A percentile compares a stretch with the other conserved stretches of the same genome.
These are phyloP conservation scores for Boeremia lycopersici DNA, from an alignment of 2,329 filamentous ascomycete species.

Conservation along the genomic window DNA sequence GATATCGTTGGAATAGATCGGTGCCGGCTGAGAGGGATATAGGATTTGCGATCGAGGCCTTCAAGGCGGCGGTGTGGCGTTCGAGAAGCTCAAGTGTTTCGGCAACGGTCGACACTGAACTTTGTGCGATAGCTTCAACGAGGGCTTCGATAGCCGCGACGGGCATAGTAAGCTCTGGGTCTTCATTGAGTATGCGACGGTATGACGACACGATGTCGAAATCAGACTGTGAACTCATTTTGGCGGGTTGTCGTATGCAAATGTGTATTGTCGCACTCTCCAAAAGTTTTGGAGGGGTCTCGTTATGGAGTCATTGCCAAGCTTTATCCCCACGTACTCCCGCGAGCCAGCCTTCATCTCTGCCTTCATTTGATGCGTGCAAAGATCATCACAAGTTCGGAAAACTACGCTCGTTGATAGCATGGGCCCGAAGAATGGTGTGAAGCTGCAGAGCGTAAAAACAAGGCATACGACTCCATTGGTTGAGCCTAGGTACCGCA, in stretches of 20 bases:
- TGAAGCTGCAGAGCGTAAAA: too few relatives aligned
- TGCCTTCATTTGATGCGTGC: not conserved
- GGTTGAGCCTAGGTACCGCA: not conserved
- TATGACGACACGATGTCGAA: constrained; percentile 69
- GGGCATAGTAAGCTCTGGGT: constrained; percentile 90
- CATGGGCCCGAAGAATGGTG: too few relatives aligned
- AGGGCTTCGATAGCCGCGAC: constrained; percentile 93
- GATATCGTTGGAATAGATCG: constrained; percentile 92
- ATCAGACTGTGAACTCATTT: constrained; percentile 34
- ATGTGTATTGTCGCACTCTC: constrained; percentile 1
- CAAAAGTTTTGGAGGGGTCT: constrained; percentile 30
- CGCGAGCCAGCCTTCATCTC: not conserved
- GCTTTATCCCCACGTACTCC: constrained; percentile 8
- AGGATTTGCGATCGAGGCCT: constrained; percentile 80
- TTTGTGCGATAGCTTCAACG: constrained; percentile 81
- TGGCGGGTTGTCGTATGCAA: constrained; percentile 13
- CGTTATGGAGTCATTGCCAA: constrained; percentile 23
- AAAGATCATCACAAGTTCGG: too few relatives aligned
- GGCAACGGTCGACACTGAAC: constrained; percentile 83
- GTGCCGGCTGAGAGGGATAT: constrained; percentile 92
- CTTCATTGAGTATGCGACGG: constrained; percentile 66
- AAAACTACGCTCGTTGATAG: too few relatives aligned
- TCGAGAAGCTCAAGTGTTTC: constrained; percentile 90
- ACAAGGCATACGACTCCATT: not conserved
- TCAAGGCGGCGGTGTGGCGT: constrained; percentile 76